Conservation (phyloP, 768 basidiomycete genomes). For the Rhodotorula taiwanensis region DNA sequence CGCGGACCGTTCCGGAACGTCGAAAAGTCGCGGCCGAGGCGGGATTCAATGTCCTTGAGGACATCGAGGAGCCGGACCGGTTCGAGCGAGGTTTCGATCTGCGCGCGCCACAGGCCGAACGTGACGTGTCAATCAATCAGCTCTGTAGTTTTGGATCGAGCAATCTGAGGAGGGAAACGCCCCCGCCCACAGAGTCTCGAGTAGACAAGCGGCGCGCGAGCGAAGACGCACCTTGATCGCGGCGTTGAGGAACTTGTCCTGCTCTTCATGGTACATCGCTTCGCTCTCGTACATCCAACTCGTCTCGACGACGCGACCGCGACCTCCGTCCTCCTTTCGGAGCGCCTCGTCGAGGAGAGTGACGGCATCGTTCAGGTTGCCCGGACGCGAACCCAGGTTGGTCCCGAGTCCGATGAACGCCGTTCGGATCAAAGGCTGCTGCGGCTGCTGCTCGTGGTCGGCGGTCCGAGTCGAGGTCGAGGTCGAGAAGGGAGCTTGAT, state of each 20-base stretch:
- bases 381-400: constrained; percentile 79
- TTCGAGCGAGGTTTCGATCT: constrained; percentile 69
- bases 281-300: constrained; percentile 88
- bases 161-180: neutral
- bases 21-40: constrained; percentile 64
- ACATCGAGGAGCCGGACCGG: constrained; percentile 57
- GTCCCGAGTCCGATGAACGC: constrained; percentile 77
- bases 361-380: constrained; percentile 72
- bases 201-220: neutral
- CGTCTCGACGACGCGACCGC: constrained; percentile 55
- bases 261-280: constrained; percentile 92
- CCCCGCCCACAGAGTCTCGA: neutral
- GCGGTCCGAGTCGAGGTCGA: neutral
- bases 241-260: constrained; percentile 80
- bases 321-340: neutral
- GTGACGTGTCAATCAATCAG: neutral
- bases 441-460: no score
- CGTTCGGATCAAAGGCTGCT: constrained; percentile 8
- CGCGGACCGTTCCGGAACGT: constrained; percentile 79
- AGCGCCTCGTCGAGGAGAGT: constrained; percentile 56
- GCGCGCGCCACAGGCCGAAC: neutral
- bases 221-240: constrained; percentile 68
- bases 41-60: constrained; percentile 65
- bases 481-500: no score
- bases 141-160: no score